Evolutionary conservation across 2,329 filamentous ascomycete species (phyloP), one percentile per base, ranked within the genome.

Genomic region (Leptodontidium sp.): DNA sequence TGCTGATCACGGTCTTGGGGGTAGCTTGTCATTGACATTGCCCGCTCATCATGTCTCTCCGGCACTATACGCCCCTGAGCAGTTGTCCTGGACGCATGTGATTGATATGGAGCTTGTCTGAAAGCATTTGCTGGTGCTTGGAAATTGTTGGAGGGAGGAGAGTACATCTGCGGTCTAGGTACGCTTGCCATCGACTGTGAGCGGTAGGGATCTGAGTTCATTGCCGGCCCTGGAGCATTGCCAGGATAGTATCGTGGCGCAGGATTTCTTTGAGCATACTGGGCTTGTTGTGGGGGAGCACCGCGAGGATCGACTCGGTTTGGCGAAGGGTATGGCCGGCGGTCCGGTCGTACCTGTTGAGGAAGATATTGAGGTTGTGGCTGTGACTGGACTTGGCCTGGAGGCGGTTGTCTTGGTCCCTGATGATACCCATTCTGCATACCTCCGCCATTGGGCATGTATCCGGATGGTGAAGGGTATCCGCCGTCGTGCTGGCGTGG

Each of bases 21-120:
- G 74, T 93, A 92, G 11, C 92, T 93, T 5, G 91, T 96, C 91
- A 99, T 91, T 57, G 95, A 97, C 96, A 98, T 98, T 71, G 96
- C 90, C 68, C 96, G 89, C 80, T 98, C 95, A 76, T 97, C 93
- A 70, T 94, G 92, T 65, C 95, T 90, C 78, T 98, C 94, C 1
- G 96, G 96, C 9, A 99, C 94, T 45, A 96, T 85, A 70, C 96
- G 88, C 40, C 96, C 96, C 79, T 98, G 94, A 9, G 94, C 93
- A 2, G 96, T 99, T 61, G 93, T 97, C 70, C 91, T 87, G 1
- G 93, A 90, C 74, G 89, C 86, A 61, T 72, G 84, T 71, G 82
- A 83, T 74, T 90, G 88, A 77, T 93, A 95, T 38, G 90, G 91
- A 68, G 91, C 89, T 74, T 94, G 91, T 65, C 94, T 90, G 77